phyloP scores from a whole-genome alignment of 2,329 filamentous ascomycete species.

The Aspergillus sp. region DNA sequence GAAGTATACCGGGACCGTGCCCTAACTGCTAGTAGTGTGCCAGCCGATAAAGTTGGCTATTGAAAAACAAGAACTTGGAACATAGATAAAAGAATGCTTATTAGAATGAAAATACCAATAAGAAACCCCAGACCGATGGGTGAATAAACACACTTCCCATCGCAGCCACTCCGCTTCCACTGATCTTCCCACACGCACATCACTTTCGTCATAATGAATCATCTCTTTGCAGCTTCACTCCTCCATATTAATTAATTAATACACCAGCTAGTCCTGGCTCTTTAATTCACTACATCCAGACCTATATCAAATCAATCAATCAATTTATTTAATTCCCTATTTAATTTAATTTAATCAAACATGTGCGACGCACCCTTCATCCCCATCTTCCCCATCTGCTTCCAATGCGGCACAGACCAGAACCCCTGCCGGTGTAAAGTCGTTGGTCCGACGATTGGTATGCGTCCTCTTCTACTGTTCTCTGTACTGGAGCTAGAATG shows the following conservation, averaged over 20 bases:
- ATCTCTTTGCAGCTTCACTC: not conserved
- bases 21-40: too few relatives aligned
- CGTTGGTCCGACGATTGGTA: slow-evolving; percentile 55
- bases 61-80: too few relatives aligned
- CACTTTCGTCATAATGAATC: not conserved
- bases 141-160: not conserved
- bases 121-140: not conserved
- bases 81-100: too few relatives aligned
- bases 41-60: too few relatives aligned
- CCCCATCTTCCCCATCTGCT: slow-evolving; percentile 53
- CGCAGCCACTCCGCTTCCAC: not conserved
- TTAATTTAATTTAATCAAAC: not conserved
- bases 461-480: slow-evolving; percentile 3
- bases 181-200: not conserved
- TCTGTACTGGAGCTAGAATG: not conserved
- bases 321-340: too few relatives aligned
- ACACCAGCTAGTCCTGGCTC: too few relatives aligned
- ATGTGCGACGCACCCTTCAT: slow-evolving; percentile 44
- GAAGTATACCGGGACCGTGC: too few relatives aligned
- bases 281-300: not conserved
- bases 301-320: not conserved
- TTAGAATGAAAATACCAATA: not conserved
- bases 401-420: slow-evolving; percentile 57
- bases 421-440: slow-evolving; percentile 60
- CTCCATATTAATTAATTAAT: not conserved